Evolutionary conservation across 2,329 filamentous ascomycete genomes (phyloP).

Genomic region (Aureobasidium sp.): DNA sequence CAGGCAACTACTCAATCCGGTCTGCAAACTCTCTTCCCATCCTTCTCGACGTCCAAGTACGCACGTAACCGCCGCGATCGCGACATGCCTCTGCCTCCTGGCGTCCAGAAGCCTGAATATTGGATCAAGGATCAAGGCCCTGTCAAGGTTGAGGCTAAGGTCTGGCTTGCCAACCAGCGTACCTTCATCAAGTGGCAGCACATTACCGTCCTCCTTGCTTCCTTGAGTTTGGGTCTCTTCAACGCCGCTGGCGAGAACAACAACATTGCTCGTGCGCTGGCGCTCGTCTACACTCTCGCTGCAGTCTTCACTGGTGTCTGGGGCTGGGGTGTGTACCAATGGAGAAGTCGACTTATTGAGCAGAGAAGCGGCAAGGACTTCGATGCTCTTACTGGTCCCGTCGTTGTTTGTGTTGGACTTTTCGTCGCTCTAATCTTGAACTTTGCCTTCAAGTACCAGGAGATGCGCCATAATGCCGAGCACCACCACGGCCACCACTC

Average conservation of each 20-base stretch:
- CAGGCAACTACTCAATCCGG: constrained; percentile 45
- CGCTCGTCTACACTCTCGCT: constrained; percentile 74
- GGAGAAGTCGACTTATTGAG: constrained; percentile 69
- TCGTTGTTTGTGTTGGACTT: constrained; percentile 74
- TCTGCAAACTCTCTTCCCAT: constrained; percentile 68
- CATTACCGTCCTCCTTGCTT: constrained; percentile 79
- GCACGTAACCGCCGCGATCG: constrained; percentile 48
- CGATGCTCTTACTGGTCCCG: constrained; percentile 77
- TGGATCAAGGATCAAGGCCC: constrained; percentile 95
- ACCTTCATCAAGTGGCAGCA: constrained; percentile 99
- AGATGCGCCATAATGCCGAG: neutral
- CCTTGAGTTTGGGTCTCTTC: constrained; percentile 75
- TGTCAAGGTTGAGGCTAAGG: constrained; percentile 90
- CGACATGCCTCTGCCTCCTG: constrained; percentile 62
- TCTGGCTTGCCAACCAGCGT: constrained; percentile 97
- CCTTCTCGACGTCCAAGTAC: constrained; percentile 75
- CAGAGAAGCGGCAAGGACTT: constrained; percentile 87
- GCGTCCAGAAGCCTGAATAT: constrained; percentile 73
- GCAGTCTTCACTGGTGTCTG: constrained; percentile 77
- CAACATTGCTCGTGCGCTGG: constrained; percentile 66
- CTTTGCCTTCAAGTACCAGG: constrained; percentile 64
- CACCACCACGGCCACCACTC: neutral
- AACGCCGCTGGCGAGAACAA: constrained; percentile 74
- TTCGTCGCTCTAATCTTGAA: constrained; percentile 75
- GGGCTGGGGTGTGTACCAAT: constrained; percentile 79